Conservation (phyloP, 2,329 filamentous ascomycete species). For the Sporothrix protearum region DNA sequence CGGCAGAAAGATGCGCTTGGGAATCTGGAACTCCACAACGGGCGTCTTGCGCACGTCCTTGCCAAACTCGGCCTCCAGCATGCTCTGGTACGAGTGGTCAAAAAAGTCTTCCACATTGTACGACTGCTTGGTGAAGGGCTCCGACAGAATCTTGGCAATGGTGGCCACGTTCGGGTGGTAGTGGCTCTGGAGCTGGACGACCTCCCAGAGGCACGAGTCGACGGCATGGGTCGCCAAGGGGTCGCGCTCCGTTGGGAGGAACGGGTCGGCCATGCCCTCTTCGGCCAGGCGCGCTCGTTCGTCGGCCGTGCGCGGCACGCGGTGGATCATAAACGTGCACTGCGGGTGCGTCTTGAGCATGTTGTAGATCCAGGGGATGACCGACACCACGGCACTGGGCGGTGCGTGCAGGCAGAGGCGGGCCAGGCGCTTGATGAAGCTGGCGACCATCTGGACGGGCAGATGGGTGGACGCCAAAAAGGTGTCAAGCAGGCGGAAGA, state of each 20-base stretch:
- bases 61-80: constrained; percentile 77
- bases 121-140: constrained; percentile 93
- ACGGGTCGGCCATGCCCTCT: constrained; percentile 66
- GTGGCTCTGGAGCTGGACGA: constrained; percentile 84
- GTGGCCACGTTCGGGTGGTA: constrained; percentile 97
- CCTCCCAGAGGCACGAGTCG: constrained; percentile 91
- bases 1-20: constrained; percentile 70
- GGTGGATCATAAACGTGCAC: constrained; percentile 95
- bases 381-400: constrained; percentile 80
- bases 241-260: constrained; percentile 69
- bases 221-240: constrained; percentile 84
- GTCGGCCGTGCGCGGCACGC: constrained; percentile 60
- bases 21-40: constrained; percentile 90
- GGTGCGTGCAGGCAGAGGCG: constrained; percentile 82
- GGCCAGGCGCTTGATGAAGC: constrained; percentile 91
- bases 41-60: constrained; percentile 83
- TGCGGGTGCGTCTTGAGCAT: constrained; percentile 83
- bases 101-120: constrained; percentile 98
- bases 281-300: constrained; percentile 51
- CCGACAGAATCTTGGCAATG: constrained; percentile 85
- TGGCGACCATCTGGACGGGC: constrained; percentile 83
- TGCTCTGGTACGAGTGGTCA: constrained; percentile 85
- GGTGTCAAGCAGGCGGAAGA: constrained; percentile 87
- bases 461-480: constrained; percentile 91
- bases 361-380: constrained; percentile 95